Evolutionary conservation across 495 filamentous ascomycete species (phyloP).

Genomic region (Daldinia grandis): DNA sequence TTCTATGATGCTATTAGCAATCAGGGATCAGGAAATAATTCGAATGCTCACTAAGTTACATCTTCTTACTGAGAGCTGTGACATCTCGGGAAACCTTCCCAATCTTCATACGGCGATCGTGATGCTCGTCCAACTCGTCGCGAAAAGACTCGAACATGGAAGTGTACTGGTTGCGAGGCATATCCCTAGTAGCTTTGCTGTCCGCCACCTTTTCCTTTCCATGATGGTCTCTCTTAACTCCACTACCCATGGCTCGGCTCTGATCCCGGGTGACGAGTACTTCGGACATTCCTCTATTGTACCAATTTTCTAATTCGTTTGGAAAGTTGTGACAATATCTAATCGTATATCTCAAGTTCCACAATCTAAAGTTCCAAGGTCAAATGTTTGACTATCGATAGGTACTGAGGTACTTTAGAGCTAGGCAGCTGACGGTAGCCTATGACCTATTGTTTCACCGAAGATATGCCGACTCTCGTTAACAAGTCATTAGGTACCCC

Average conservation of each 20-base stretch:
- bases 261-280: constrained; percentile 45
- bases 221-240: constrained; percentile 67
- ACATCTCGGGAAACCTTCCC: constrained; percentile 91
- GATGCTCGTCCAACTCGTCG: constrained; percentile 89
- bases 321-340: not conserved
- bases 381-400: not conserved
- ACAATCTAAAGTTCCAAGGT: not conserved
- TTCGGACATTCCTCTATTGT: constrained; percentile 34
- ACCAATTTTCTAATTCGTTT: not conserved
- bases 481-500: not conserved
- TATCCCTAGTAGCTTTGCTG: constrained; percentile 44
- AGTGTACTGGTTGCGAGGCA: constrained; percentile 62
- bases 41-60: constrained; percentile 62
- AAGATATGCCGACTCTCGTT: constrained; percentile 12
- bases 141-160: constrained; percentile 87
- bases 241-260: constrained; percentile 52
- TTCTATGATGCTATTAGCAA: constrained; percentile 60
- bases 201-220: constrained; percentile 59
- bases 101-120: constrained; percentile 88
- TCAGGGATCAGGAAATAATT: not conserved
- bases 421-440: not conserved
- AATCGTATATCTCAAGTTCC: not conserved
- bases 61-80: constrained; percentile 95
- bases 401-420: not conserved
- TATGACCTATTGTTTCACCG: constrained; percentile 10